Percentiles rank a stretch among this genome's conserved stretches.
Conservation (phyloP, 2,329 filamentous ascomycete species). For the Penicillium sp. region DNA sequence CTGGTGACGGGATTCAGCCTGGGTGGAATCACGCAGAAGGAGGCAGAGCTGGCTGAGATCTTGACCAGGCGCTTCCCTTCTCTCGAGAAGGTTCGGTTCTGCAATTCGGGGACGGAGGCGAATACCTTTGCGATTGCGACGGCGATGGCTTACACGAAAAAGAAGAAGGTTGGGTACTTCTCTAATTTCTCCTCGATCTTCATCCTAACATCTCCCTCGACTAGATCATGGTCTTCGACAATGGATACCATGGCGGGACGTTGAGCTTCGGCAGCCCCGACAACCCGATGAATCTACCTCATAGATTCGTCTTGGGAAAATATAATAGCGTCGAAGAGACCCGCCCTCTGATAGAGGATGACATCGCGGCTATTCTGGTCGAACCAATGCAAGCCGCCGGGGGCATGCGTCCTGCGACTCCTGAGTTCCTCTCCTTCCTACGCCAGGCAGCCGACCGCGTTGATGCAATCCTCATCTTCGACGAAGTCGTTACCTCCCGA, state of each 20-base stretch:
- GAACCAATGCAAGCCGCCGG: conserved; percentile 65
- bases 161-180: conserved; percentile 26
- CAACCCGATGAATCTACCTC: conserved; percentile 7
- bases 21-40: conserved; percentile 53
- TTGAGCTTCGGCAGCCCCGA: conserved; percentile 45
- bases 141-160: conserved; percentile 43
- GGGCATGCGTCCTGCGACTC: conserved; percentile 54
- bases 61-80: conserved; percentile 53
- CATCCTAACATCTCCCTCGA: too few species aligned
- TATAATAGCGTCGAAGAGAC: conserved; percentile 55
- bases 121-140: conserved; percentile 59
- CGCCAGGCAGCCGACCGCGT: conserved; percentile 45
- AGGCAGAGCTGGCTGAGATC: conserved; percentile 52
- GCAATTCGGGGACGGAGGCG: conserved; percentile 65
- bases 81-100: conserved; percentile 58
- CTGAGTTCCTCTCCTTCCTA: conserved; percentile 56
- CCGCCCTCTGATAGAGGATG: background rate
- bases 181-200: too few species aligned
- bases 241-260: conserved; percentile 56
- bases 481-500: conserved; percentile 69
- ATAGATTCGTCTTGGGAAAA: conserved; percentile 48
- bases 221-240: conserved; percentile 45
- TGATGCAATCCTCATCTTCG: conserved; percentile 62
- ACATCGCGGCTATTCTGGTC: conserved; percentile 58
- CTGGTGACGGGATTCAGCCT: conserved; percentile 50